Percentiles rank a stretch among this genome's conserved stretches.
Evolutionary conservation across 2,329 filamentous ascomycete species (phyloP).

Genomic region (Neocucurbitaria cava): DNA sequence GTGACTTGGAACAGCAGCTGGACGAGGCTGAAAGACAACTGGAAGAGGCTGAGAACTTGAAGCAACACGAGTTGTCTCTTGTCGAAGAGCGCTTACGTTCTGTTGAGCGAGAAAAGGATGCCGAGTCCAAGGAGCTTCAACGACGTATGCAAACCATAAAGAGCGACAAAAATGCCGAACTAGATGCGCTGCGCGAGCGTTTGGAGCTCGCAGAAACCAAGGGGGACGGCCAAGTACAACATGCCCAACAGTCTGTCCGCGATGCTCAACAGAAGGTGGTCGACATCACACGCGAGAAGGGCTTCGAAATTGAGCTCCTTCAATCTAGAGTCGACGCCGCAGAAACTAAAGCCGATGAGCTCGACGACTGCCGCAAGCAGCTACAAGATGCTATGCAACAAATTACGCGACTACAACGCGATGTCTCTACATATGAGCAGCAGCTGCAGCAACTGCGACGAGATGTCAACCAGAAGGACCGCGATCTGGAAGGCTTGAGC

Average conservation of each 20-base stretch:
- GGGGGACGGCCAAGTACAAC: constrained; percentile 49
- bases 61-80: constrained; percentile 36
- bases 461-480: constrained; percentile 37
- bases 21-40: constrained; percentile 44
- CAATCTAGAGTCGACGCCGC: constrained; percentile 45
- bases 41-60: constrained; percentile 32
- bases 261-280: constrained; percentile 49
- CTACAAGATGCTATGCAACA: constrained; percentile 45
- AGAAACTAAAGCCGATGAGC: constrained; percentile 44
- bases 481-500: constrained; percentile 36
- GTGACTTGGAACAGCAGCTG: constrained; percentile 52
- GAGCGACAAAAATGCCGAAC: constrained; percentile 48
- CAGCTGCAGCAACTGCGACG: constrained; percentile 42
- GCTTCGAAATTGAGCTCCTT: constrained; percentile 47
- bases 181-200: constrained; percentile 50
- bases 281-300: constrained; percentile 47
- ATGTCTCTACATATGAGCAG: constrained; percentile 38
- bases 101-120: constrained; percentile 46
- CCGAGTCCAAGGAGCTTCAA: constrained; percentile 45
- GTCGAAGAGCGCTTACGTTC: constrained; percentile 42
- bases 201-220: constrained; percentile 50
- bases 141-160: constrained; percentile 41
- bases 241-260: constrained; percentile 50
- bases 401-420: constrained; percentile 38
- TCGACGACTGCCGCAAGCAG: constrained; percentile 46